Evolutionary conservation across 768 basidiomycete genomes (phyloP), one percentile per base, ranked within the genome.

Genomic region (Hemileccinum rubropunctum): DNA sequence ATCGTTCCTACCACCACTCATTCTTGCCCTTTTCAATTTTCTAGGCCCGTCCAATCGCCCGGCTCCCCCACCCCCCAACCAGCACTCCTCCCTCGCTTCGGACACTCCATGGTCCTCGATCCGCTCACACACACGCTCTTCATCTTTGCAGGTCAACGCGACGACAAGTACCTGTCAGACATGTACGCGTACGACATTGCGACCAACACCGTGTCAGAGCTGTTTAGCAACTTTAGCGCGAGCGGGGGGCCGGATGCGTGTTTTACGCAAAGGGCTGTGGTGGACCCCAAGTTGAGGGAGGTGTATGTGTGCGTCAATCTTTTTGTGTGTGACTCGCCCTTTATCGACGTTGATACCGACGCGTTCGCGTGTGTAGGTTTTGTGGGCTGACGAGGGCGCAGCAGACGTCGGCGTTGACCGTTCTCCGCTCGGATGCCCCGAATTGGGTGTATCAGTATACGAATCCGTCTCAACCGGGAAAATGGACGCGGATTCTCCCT

Each of bases 81-180:
- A 1, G 53, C 70, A 18, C 80, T 88, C 18, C 75, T 83, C 2
- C 71, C 81, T 10, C 83, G 87, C 17, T 86, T 75, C 51, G 87
- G 88, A 0, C 89, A 91, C 67, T 88, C 88, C 4, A 91, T 92
- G 89, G 78, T 90, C 4, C 73, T 90, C 17, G 88, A 91, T 47
- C 72, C 83, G 5, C 67, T 64, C 11, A 67, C 76, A 0, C 78
- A 77, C 32, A 79, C 74, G 0, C 72, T 91, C 14, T 86, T 80
- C 63, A 83, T 91, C 37, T 86, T 91, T 55, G 87, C 82, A 11
- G 89, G 90, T 1, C 83, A 87, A 63, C 75, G 79, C 15, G 81
- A 83, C 23, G 79, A 85, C 20, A 79, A 73, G 50, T 83, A 82
- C 52, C 75, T 87, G 9, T 79, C 83, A 3, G 89, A 91, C 64